Percentiles rank a stretch among this genome's conserved stretches.
phyloP scores from a whole-genome alignment of 345 rosid species.

The Corchorus capsularis region DNA sequence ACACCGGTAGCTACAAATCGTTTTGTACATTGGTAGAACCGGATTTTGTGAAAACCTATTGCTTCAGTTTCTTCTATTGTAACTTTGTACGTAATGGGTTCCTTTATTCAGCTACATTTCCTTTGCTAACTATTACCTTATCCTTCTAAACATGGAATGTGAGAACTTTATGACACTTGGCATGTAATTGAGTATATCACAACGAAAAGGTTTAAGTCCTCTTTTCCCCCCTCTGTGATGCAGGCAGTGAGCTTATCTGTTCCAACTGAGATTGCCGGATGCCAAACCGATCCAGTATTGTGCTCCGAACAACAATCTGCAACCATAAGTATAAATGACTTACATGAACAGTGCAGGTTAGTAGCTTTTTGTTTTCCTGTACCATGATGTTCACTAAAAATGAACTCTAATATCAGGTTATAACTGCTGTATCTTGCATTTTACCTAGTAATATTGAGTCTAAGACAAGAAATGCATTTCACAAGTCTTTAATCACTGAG shows the following conservation, averaged over 20 bases:
- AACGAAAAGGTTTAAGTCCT: neutral
- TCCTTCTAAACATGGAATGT: neutral
- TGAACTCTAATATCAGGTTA: neutral
- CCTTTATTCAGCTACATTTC: neutral
- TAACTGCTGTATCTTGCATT: neutral
- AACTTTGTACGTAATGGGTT: neutral
- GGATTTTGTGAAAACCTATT: neutral
- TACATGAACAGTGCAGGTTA: neutral
- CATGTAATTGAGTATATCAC: neutral
- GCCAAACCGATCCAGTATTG: neutral
- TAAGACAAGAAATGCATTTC: neutral
- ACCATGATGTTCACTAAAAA: neutral
- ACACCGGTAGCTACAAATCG: neutral
- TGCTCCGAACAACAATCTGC: neutral
- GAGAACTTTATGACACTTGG: neutral
- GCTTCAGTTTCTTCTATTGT: neutral
- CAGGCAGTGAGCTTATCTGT: neutral
- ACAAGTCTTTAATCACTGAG: neutral
- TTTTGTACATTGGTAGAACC: conserved; percentile 8
- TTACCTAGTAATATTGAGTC: neutral
- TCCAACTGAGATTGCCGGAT: neutral
- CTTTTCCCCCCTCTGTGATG: neutral
- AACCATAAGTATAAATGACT: neutral
- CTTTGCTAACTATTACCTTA: neutral
- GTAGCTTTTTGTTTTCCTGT: too few species aligned